Percentiles rank a stretch among this genome's conserved stretches.
Evolutionary conservation across 2,329 filamentous ascomycete genomes (phyloP).

Genomic region (Pseudocercospora ulei): DNA sequence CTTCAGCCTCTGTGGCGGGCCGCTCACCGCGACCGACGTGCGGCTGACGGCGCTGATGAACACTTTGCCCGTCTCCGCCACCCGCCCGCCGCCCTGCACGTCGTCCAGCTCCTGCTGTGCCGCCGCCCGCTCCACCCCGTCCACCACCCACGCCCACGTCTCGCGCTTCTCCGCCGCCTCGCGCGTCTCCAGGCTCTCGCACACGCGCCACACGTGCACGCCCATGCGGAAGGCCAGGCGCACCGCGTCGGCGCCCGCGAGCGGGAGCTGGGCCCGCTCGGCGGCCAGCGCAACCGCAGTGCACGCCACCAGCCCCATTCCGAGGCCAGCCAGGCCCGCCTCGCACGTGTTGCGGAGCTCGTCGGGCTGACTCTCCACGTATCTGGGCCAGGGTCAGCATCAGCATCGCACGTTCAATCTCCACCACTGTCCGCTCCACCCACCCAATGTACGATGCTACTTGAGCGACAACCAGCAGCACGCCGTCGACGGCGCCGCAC

Average conservation of each 20-base stretch:
- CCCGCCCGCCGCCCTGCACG: constrained; percentile 18
- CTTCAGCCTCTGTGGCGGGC: constrained; percentile 30
- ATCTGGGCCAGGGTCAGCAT: constrained; percentile 21
- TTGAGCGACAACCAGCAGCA: constrained; percentile 38
- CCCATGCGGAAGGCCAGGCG: constrained; percentile 43
- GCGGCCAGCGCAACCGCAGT: constrained; percentile 39
- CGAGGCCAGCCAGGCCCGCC: constrained; percentile 37
- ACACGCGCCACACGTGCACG: constrained; percentile 39
- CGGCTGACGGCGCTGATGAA: constrained; percentile 28
- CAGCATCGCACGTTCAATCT: constrained; percentile 2
- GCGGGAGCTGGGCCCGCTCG: constrained; percentile 36
- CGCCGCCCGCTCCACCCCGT: constrained; percentile 29
- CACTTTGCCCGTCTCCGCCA: constrained; percentile 24
- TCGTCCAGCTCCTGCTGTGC: constrained; percentile 38
- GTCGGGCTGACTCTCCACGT: constrained; percentile 28
- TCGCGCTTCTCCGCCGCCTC: constrained; percentile 34
- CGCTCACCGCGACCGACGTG: constrained; percentile 31
- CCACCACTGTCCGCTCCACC: constrained; percentile 11
- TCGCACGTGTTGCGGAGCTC: constrained; percentile 19
- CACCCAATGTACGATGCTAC: constrained; percentile 42
- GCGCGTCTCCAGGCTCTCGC: constrained; percentile 33
- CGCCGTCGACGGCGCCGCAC: constrained; percentile 41
- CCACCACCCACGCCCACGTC: constrained; percentile 40
- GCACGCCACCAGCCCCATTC: constrained; percentile 41
- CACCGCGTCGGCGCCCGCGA: constrained; percentile 38